phyloP scores from a whole-genome alignment of 768 basidiomycete species.

The Rickenella mellea region DNA sequence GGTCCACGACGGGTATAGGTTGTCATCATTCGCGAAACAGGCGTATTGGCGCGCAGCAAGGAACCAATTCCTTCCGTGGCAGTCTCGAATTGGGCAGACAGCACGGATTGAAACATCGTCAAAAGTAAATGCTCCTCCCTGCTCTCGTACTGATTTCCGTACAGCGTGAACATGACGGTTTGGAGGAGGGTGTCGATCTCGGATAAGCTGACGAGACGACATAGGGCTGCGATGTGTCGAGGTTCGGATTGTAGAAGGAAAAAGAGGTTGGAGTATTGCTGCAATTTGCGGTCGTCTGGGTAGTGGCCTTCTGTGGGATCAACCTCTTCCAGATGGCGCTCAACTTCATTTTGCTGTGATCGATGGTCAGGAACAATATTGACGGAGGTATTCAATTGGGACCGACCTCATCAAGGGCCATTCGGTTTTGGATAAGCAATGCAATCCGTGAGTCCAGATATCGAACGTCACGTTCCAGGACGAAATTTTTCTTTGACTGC shows the following conservation, averaged over 20 bases:
- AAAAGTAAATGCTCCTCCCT: constrained; percentile 95
- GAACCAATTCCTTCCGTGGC: constrained; percentile 99
- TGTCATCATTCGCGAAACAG: constrained; percentile 99
- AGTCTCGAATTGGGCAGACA: constrained; percentile 98
- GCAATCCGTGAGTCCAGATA: constrained; percentile 98
- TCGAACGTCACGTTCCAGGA: constrained; percentile 95
- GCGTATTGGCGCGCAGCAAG: constrained; percentile 94
- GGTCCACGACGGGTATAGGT: constrained; percentile 98
- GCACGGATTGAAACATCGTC: constrained; percentile 98
- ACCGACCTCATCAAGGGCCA: constrained; percentile 89
- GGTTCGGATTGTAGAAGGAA: constrained; percentile 98
- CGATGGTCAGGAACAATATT: constrained; percentile 4
- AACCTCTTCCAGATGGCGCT: constrained; percentile 90
- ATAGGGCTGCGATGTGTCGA: constrained; percentile 91
- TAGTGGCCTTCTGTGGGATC: constrained; percentile 88
- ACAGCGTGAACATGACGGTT: constrained; percentile 99
- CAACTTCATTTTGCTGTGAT: constrained; percentile 83
- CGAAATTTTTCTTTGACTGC: constrained; percentile 99
- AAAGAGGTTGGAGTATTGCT: constrained; percentile 98
- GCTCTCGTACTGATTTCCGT: constrained; percentile 98
- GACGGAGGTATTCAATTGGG: constrained; percentile 8
- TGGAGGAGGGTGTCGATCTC: constrained; percentile 99
- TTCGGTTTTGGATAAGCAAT: constrained; percentile 93
- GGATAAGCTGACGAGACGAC: constrained; percentile 88
- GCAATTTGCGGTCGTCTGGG: constrained; percentile 87